A percentile compares a stretch with the other conserved stretches of the same genome.
Conservation (phyloP, 805 yeast genomes). For the Kregervanrija delftensis region DNA sequence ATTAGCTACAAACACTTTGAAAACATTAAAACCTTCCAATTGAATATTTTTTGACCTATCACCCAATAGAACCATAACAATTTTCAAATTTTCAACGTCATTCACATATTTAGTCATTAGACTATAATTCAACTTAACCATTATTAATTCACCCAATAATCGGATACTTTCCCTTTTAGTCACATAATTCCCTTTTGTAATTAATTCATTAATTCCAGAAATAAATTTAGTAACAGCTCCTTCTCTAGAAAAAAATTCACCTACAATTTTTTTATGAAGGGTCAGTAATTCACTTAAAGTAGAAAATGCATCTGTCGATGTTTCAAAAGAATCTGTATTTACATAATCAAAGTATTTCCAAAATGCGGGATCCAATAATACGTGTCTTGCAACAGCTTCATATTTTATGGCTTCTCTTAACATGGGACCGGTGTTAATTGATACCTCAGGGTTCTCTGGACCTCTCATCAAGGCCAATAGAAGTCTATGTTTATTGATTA, state of each 20-base stretch:
- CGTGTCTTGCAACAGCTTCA: slow-evolving; percentile 57
- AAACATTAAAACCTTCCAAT: slow-evolving; percentile 84
- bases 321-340: slow-evolving; percentile 72
- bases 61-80: slow-evolving; percentile 78
- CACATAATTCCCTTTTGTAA: slow-evolving; percentile 78
- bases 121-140: slow-evolving; percentile 61
- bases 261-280: slow-evolving; percentile 57
- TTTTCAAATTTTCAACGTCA: slow-evolving; percentile 74
- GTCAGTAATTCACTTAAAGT: slow-evolving; percentile 68
- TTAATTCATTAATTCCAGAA: slow-evolving; percentile 55
- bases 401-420: slow-evolving; percentile 79
- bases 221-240: slow-evolving; percentile 45
- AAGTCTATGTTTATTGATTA: slow-evolving; percentile 60
- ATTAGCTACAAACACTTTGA: slow-evolving; percentile 93
- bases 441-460: slow-evolving; percentile 68
- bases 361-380: slow-evolving; percentile 52
- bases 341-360: slow-evolving; percentile 85
- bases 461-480: slow-evolving; percentile 57
- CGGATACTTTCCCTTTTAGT: slow-evolving; percentile 87
- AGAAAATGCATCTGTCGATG: slow-evolving; percentile 83
- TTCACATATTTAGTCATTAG: slow-evolving; percentile 74
- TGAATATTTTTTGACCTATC: slow-evolving; percentile 89
- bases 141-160: slow-evolving; percentile 63
- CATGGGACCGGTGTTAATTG: slow-evolving; percentile 69
- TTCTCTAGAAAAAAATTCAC: slow-evolving; percentile 61